Base-by-base conservation (phyloP, 192 early-diverging fungal species). In the Mycoemilia scoparia region DNA sequence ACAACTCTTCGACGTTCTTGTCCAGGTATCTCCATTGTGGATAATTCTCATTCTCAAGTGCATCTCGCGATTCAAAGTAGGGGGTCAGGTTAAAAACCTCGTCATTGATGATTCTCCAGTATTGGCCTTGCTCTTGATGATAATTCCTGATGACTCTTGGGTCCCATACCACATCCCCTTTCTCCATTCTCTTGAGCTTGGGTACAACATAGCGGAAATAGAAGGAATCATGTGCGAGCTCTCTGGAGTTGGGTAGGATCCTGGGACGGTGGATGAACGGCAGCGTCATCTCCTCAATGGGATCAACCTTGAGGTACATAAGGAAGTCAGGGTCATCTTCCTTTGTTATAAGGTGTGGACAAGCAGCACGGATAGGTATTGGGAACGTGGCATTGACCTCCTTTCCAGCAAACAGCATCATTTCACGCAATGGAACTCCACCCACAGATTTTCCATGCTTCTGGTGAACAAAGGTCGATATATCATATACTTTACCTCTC, bases 341-440 rank as follows among this genome's bases (percentile, higher is more conserved):
- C 9, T 41, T 24, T 0, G 37, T 5, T 17, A 60, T 43, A 21
- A 79, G 45, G 5, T 60, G 66, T 6, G 60, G 52, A 35, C 77
- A 80, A 7, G 69, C 70, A 11, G 50, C 49, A 11, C 60, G 49
- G 25, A 73, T 36, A 2, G 63, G 52, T 15, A 75, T 40, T 13
- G 78, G 78, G 27, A 81, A 76, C 24, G 64, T 63, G 15, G 61
- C 54, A 13, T 75, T 71, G 22, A 81, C 32, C 41, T 81, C 78
- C 31, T 60, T 59, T 14, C 77, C 77, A 5, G 69, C 64, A 37
- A 64, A 69, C 41, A 41, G 38, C 30, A 49, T 32, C 41, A 60
- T 54, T 19, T 50, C 51, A 26, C 50, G 51, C 26, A 43, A 45
- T 14, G 45, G 49, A 17, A 49, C 55, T 19, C 50, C 57, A 16